Evolutionary conservation across 345 rosid species (phyloP), one percentile per base, ranked within the genome.

Genomic region (Euphorbia pulcherrima): DNA sequence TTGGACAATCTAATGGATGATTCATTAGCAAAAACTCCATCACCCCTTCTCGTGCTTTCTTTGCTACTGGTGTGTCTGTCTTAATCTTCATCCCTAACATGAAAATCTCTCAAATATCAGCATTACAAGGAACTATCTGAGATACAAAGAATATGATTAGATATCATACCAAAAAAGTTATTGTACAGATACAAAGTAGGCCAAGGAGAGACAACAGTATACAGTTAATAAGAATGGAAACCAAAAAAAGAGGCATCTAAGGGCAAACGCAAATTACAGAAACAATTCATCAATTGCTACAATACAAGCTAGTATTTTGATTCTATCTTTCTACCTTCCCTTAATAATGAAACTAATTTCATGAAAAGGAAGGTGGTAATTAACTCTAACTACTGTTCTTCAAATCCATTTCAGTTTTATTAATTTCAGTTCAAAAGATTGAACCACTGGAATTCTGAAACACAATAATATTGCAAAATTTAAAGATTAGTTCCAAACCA

Each of bases 11-110:
- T 64, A 94, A 60, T 14, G 99, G 99, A 80, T 89, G 99, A 68
- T 94, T 94, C 97, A 94, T 94, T 75, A 94, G 79, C 85, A 94
- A 70, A 55, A 92, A 94, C 37, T 94, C 97, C 99, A 94, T 92
- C 76, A 92, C 97, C 72, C 99, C 99, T 73, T 95, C 99, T 24
- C 99, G 78, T 10, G 97, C 97, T 79, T 90, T 95, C 86, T 95
- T 92, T 7, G 99, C 99, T 33, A 95, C 69, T 6, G 96, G 97
- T 29, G 97, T 88, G 39, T 89, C 93, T 4, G 99, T 89, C 86
- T 94, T 94, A 78, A 94, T 94, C 83, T 94, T 94, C 97, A 94
- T 94, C 64, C 99, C 98, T 93, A 71, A 20, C 50, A 30, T 10
- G 62, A 16, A 68, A 67, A 74, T 0, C 53, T 57, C 61, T 52